Evolutionary conservation across 164 flowering plant genomes (phyloP).

Genomic region (Magnolia sinica): DNA sequence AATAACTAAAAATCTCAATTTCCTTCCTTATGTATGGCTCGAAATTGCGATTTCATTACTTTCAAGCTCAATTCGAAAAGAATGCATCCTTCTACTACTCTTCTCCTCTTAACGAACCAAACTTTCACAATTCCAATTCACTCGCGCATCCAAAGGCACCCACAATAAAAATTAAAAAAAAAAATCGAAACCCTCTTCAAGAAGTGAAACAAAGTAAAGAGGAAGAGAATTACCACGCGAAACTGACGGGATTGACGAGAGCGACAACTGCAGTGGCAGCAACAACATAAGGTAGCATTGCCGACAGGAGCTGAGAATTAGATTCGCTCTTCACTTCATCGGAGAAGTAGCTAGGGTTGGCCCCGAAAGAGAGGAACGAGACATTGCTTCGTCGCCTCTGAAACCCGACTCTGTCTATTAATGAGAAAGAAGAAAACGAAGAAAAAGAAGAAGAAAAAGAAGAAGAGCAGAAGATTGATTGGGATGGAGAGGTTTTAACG

Average conservation of each 20-base stretch:
- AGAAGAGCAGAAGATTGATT: slow-evolving; percentile 17
- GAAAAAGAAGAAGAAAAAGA: slow-evolving; percentile 32
- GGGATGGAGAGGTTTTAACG: neutral
- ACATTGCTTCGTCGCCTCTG: slow-evolving; percentile 56
- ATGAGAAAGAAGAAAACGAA: slow-evolving; percentile 50
- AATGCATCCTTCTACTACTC: too few species aligned
- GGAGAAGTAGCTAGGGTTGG: slow-evolving; percentile 14
- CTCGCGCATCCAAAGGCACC: too few species aligned
- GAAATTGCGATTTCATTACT: too few species aligned
- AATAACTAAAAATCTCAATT: too few species aligned
- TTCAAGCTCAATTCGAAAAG: too few species aligned
- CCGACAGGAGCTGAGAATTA: slow-evolving; percentile 59
- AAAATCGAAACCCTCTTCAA: neutral
- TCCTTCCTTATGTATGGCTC: too few species aligned
- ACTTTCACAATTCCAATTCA: too few species aligned
- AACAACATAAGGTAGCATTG: slow-evolving; percentile 84
- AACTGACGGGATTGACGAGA: slow-evolving; percentile 66
- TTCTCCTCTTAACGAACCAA: too few species aligned
- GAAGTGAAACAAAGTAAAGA: neutral
- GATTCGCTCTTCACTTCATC: slow-evolving; percentile 34
- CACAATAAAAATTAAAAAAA: too few species aligned
- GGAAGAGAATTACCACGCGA: slow-evolving; percentile 53
- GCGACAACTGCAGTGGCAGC: slow-evolving; percentile 84
- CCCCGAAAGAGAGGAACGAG: slow-evolving; percentile 52
- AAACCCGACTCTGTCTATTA: slow-evolving; percentile 56